Evolutionary conservation across 768 basidiomycete genomes (phyloP), one percentile per base, ranked within the genome.

Genomic region (Exsudoporus frostii): DNA sequence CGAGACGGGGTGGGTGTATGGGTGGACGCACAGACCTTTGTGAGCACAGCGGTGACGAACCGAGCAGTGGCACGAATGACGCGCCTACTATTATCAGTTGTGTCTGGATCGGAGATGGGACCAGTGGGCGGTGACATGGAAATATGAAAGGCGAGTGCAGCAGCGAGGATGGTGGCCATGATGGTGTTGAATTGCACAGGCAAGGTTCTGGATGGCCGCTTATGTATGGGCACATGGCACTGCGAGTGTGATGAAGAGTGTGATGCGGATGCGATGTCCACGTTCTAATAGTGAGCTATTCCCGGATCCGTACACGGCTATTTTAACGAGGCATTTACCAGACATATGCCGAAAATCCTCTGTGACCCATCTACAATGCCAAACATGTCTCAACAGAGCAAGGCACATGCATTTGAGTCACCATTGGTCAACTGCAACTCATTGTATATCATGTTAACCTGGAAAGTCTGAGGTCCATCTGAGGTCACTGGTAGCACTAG

Each of bases 101-200:
- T 32, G 29, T 24, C 42, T 14, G 27, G 1, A 20, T 29, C 22
- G 3, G 45, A 13, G 20, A 19, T 11, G 15, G 46, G 4, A 33
- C n/a, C 4, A 1, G 36, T 57, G 43, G 56, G 81, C 37, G 81
- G 77, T 2, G 80, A 81, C 32, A 73, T 66, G 20, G 76, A 71
- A 27, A 72, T 63, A 29, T 79, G 78, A 15, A 80, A 61, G 25
- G 74, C 76, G 43, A 74, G 50, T 60, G 76, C 75, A 17, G 76
- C 71, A 17, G 73, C 64, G 34, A 79, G 59, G 40, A 76, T 70
- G 32, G 19, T 45, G 29, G 50, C 17, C 52, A 44, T 42, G 43
- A 9, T 25, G 8, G 19, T 27, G 43, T 32, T 36, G 38, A 43
- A n/a, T 27, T 37, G 11, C 10, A 14, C 17, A 14, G 4, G 5